Evolutionary conservation across 768 basidiomycete genomes (phyloP).

Genomic region (Leucocoprinus leucothites): DNA sequence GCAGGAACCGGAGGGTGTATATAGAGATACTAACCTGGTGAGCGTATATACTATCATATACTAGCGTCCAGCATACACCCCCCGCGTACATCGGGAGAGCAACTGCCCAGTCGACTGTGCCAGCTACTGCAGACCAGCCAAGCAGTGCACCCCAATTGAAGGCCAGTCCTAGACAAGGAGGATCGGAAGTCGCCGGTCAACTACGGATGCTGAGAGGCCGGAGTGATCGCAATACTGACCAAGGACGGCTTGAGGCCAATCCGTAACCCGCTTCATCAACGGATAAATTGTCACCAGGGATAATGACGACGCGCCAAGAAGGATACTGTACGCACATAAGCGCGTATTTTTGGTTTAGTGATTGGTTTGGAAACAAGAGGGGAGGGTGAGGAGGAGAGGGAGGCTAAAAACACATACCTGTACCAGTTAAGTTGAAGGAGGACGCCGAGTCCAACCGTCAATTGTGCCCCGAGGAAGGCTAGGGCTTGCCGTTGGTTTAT

Average conservation of each 20-base stretch:
- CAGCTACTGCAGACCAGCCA: constrained; percentile 94
- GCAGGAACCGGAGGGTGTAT: neutral
- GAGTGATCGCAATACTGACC: constrained; percentile 44
- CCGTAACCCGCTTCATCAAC: constrained; percentile 93
- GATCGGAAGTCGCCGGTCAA: neutral
- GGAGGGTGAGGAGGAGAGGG: neutral
- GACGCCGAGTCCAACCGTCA: constrained; percentile 80
- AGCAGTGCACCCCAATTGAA: constrained; percentile 98
- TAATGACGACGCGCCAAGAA: constrained; percentile 89
- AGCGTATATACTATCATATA: constrained; percentile 97
- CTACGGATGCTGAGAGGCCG: neutral
- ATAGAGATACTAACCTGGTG: constrained; percentile 64
- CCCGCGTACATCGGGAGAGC: constrained; percentile 89
- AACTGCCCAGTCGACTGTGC: constrained; percentile 74
- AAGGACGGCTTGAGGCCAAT: constrained; percentile 96
- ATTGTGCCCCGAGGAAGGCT: constrained; percentile 77
- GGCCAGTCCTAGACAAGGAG: constrained; percentile 61
- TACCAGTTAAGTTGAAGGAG: constrained; percentile 93
- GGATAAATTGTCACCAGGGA: constrained; percentile 89
- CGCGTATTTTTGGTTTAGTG: neutral
- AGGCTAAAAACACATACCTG: constrained; percentile 60
- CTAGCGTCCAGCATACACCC: constrained; percentile 89
- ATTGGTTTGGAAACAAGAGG: neutral
- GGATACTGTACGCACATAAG: constrained; percentile 54
- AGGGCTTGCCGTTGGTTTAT: constrained; percentile 74